A percentile compares a stretch with the other conserved stretches of the same genome.
phyloP scores from a whole-genome alignment of 2,329 filamentous ascomycete genomes.

The Penicillium sp. region DNA sequence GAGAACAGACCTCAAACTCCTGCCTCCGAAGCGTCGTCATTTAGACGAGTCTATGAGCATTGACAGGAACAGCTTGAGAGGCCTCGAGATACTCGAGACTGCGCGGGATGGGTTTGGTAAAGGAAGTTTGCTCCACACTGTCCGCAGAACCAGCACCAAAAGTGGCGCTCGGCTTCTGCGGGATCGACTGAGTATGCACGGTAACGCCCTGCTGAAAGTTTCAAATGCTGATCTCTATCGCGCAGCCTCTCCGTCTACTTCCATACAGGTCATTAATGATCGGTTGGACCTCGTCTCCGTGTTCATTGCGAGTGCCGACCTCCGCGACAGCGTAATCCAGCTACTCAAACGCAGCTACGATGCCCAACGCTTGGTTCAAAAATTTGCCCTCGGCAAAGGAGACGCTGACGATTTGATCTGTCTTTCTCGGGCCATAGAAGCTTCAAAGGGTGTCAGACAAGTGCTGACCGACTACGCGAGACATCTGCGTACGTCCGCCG shows the following conservation, averaged over 20 bases:
- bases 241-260: conserved; percentile 80
- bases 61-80: conserved; percentile 86
- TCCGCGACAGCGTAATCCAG: conserved; percentile 69
- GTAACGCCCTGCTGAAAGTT: not conserved
- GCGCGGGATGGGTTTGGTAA: conserved; percentile 75
- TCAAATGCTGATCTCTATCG: conserved; percentile 14
- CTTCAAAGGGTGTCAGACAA: conserved; percentile 65
- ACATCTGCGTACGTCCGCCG: conserved; percentile 4
- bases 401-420: conserved; percentile 87
- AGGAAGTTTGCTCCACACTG: conserved; percentile 86
- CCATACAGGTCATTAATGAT: conserved; percentile 71
- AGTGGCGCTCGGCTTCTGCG: conserved; percentile 83
- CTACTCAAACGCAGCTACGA: conserved; percentile 78
- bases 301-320: conserved; percentile 65
- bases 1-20: conserved; percentile 76
- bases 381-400: conserved; percentile 89
- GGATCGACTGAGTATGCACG: conserved; percentile 70
- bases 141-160: conserved; percentile 86
- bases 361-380: conserved; percentile 86
- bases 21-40: conserved; percentile 75
- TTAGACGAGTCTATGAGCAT: conserved; percentile 81
- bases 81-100: conserved; percentile 85
- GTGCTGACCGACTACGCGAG: conserved; percentile 30
- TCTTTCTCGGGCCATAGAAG: conserved; percentile 76
- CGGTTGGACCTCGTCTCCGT: conserved; percentile 79